Evolutionary conservation across 495 filamentous ascomycete species (phyloP).

Genomic region (Penicillium simplicissimum): DNA sequence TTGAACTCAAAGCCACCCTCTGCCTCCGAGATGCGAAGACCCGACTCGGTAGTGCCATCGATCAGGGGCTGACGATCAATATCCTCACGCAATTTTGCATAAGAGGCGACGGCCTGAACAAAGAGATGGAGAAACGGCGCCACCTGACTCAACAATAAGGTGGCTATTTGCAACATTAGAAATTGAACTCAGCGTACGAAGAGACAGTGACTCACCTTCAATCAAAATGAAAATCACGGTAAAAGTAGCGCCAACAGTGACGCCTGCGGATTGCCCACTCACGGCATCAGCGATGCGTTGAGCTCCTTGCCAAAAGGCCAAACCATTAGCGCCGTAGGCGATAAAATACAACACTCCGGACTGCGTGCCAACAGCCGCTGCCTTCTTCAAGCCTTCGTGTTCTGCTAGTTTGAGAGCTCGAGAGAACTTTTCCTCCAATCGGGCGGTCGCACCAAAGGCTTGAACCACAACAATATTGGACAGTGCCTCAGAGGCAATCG

Average conservation of each 20-base stretch:
- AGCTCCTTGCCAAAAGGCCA: conserved; percentile 69
- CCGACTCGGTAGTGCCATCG: conserved; percentile 42
- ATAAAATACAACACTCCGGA: conserved; percentile 69
- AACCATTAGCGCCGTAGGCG: conserved; percentile 61
- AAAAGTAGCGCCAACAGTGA: conserved; percentile 59
- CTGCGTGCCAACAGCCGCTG: conserved; percentile 57
- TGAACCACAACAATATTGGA: conserved; percentile 52
- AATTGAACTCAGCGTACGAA: not conserved
- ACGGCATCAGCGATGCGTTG: conserved; percentile 51
- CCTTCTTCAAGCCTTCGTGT: conserved; percentile 55
- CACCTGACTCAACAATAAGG: conserved; percentile 61
- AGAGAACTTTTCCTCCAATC: conserved; percentile 56
- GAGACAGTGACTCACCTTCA: conserved; percentile 48
- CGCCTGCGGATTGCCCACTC: conserved; percentile 26
- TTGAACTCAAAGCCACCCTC: conserved; percentile 50
- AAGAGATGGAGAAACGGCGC: conserved; percentile 65
- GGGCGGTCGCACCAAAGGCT: conserved; percentile 46
- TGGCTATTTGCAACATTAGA: conserved; percentile 45
- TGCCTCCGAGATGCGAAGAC: conserved; percentile 37
- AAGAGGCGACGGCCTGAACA: conserved; percentile 55
- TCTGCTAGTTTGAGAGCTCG: conserved; percentile 46
- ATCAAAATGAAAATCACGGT: conserved; percentile 67
- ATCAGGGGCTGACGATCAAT: conserved; percentile 55
- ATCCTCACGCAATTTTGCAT: conserved; percentile 48
- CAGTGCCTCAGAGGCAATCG: conserved; percentile 51